Conservation (phyloP, 495 filamentous ascomycete species). For the Aspergillus heteromorphus region DNA sequence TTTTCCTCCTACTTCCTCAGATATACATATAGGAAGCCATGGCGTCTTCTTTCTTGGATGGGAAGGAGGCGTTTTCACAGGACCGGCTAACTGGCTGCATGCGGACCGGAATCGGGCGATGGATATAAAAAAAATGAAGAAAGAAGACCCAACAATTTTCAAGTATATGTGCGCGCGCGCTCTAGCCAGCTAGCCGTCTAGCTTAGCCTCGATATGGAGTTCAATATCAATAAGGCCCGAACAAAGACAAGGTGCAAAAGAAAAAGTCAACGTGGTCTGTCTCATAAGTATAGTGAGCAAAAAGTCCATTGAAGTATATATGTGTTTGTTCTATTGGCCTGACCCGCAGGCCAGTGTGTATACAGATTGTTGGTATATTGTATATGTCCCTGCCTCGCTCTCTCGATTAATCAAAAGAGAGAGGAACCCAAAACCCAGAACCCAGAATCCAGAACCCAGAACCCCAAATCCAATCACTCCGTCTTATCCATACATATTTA, state of each 20-base stretch:
- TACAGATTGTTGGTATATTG: no score
- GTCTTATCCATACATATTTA: background rate
- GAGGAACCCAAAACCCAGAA: background rate
- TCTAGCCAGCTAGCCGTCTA: background rate
- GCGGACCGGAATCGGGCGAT: background rate
- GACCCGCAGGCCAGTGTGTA: no score
- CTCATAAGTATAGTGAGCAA: no score
- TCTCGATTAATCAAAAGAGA: background rate
- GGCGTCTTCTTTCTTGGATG: slow-evolving; percentile 6
- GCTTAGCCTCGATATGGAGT: background rate
- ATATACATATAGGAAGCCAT: slow-evolving; percentile 9
- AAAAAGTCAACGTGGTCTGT: no score
- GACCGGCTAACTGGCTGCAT: background rate
- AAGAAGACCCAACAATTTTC: background rate
- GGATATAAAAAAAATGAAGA: background rate
- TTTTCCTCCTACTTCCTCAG: background rate
- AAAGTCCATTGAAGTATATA: no score
- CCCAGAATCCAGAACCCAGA: background rate
- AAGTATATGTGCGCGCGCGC: background rate
- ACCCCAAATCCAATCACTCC: background rate
- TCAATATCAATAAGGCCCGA: no score
- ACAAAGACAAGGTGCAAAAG: no score
- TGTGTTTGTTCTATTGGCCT: no score
- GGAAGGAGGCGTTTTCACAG: background rate
- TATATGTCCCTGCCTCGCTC: no score